Conservation (phyloP, 2,329 filamentous ascomycete genomes). For the Dactylella cylindrospora region DNA sequence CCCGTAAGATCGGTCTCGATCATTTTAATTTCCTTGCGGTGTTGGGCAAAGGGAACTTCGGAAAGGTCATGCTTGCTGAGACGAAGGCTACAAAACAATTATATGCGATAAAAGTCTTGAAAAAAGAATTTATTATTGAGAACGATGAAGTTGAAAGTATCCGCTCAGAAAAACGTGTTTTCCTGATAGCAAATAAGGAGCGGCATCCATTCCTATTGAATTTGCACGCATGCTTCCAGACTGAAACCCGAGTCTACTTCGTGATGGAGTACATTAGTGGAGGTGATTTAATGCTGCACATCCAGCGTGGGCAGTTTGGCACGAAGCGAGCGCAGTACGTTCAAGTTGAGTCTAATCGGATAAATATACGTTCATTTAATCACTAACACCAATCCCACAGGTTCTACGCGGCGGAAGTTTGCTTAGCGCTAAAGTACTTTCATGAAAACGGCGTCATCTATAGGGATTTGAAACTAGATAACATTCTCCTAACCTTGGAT, state of each 20-base stretch:
- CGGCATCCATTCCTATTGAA: slow-evolving; percentile 93
- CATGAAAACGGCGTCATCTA: slow-evolving; percentile 99
- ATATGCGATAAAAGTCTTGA: slow-evolving; percentile 97
- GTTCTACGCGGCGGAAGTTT: slow-evolving; percentile 97
- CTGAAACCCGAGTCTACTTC: slow-evolving; percentile 96
- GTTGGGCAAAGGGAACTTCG: slow-evolving; percentile 97
- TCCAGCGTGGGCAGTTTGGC: slow-evolving; percentile 93
- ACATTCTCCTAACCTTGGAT: slow-evolving; percentile 90
- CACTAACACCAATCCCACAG: slow-evolving; percentile 54
- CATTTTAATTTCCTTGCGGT: slow-evolving; percentile 99
- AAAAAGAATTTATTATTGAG: slow-evolving; percentile 99
- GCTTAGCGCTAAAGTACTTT: slow-evolving; percentile 96
- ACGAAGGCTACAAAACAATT: slow-evolving; percentile 88
- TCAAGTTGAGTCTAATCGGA: neutral
- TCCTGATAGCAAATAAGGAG: slow-evolving; percentile 95
- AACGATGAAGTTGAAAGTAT: slow-evolving; percentile 99
- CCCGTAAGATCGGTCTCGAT: slow-evolving; percentile 86
- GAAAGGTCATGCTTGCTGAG: slow-evolving; percentile 98
- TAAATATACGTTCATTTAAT: slow-evolving; percentile 19
- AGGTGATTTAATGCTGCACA: slow-evolving; percentile 98
- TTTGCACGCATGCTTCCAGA: slow-evolving; percentile 97
- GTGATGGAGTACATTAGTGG: slow-evolving; percentile 99
- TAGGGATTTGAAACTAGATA: slow-evolving; percentile 75
- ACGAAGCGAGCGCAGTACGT: slow-evolving; percentile 91
- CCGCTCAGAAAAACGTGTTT: slow-evolving; percentile 94